Conservation (phyloP, 23 red algal species). For the Porphyridium purpureum region DNA sequence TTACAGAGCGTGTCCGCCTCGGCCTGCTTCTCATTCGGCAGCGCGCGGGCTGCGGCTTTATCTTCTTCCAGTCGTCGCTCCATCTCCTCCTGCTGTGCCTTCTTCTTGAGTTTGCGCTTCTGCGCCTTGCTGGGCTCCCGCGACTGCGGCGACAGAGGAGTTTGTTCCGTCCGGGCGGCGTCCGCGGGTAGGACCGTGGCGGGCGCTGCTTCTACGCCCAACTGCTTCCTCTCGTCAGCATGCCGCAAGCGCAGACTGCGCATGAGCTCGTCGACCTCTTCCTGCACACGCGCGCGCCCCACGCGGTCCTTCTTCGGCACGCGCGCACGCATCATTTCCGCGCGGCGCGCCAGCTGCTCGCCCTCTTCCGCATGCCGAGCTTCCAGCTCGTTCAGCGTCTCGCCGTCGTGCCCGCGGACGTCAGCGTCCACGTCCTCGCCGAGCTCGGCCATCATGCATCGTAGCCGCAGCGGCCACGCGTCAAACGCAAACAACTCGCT, state of each 20-base stretch:
- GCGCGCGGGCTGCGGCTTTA: too few relatives aligned
- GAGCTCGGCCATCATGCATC: too few relatives aligned
- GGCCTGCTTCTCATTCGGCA: too few relatives aligned
- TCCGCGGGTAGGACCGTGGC: not conserved
- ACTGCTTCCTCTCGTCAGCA: not conserved
- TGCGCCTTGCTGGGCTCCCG: too few relatives aligned
- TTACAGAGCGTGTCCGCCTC: too few relatives aligned
- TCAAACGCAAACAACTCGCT: too few relatives aligned
- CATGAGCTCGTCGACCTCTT: not conserved
- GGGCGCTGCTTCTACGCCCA: not conserved
- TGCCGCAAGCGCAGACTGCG: not conserved
- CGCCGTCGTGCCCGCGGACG: too few relatives aligned
- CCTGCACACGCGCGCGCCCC: not conserved
- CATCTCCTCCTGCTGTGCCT: constrained; percentile 17
- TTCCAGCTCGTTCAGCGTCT: too few relatives aligned
- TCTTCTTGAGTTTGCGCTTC: constrained; percentile 25
- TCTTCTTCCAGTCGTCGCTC: constrained; percentile 28
- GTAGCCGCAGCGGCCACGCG: too few relatives aligned
- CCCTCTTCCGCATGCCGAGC: not conserved
- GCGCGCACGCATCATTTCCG: not conserved
- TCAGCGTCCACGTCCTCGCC: too few relatives aligned
- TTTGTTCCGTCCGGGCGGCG: too few relatives aligned
- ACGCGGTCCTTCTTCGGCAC: not conserved
- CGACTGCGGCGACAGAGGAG: too few relatives aligned
- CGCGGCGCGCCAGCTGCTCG: not conserved